phyloP scores from a whole-genome alignment of 805 yeast species.

The Metschnikowia gelsemii region DNA sequence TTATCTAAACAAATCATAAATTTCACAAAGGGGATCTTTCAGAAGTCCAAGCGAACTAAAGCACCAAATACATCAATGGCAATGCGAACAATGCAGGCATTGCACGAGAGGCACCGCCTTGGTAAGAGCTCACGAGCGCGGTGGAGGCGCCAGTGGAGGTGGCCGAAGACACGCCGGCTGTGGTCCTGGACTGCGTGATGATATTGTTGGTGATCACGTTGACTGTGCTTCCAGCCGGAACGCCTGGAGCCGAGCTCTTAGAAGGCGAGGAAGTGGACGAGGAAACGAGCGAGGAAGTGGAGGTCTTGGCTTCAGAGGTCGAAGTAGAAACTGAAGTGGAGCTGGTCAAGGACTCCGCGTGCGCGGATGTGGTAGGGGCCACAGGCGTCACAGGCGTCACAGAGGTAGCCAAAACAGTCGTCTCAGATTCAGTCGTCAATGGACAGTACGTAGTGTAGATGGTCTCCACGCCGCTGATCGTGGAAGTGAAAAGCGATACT shows the following conservation, averaged over 20 bases:
- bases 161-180: constrained; percentile 14
- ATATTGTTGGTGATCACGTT: constrained; percentile 45
- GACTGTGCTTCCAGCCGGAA: constrained; percentile 24
- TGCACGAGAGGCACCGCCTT: constrained; percentile 30
- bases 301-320: no score
- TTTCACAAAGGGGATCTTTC: no score
- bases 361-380: neutral
- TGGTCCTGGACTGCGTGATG: constrained; percentile 32
- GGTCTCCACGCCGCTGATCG: constrained; percentile 15
- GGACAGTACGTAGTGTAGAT: constrained; percentile 19
- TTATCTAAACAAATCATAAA: no score
- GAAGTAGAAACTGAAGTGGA: no score
- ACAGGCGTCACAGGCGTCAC: neutral
- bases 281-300: no score
- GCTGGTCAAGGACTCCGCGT: neutral
- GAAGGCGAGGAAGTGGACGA: neutral
- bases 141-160: constrained; percentile 2
- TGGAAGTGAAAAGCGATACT: constrained; percentile 13
- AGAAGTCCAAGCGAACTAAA: no score
- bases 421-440: constrained; percentile 6
- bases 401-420: constrained; percentile 2
- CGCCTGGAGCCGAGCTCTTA: constrained; percentile 1
- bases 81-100: constrained; percentile 27
- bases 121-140: constrained; percentile 23
- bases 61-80: constrained; percentile 22